phyloP scores from a whole-genome alignment of 257 asterid species.

The Mentha longifolia region DNA sequence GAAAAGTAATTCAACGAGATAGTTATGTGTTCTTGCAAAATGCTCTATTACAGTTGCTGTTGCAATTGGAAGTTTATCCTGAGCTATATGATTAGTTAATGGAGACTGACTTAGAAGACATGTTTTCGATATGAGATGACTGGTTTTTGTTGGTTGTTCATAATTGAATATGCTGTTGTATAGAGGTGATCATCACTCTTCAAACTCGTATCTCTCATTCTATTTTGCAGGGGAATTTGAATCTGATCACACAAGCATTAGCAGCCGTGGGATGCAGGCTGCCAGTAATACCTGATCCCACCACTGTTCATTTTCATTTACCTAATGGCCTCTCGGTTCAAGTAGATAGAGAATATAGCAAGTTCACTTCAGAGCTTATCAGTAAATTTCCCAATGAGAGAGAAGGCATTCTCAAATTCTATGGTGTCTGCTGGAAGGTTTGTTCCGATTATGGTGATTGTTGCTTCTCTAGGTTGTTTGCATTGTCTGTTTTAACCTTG shows the following conservation, averaged over 20 bases:
- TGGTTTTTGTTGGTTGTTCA: background rate
- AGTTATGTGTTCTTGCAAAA: background rate
- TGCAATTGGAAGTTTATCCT: no score
- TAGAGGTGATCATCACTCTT: constrained; percentile 5
- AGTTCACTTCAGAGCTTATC: constrained; percentile 76
- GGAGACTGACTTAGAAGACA: background rate
- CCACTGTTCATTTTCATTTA: constrained; percentile 93
- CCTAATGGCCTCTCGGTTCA: constrained; percentile 83
- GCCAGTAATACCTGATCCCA: constrained; percentile 94
- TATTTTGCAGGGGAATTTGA: constrained; percentile 78
- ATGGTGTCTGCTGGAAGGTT: constrained; percentile 97
- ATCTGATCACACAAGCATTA: constrained; percentile 92
- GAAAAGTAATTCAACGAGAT: constrained; percentile 5
- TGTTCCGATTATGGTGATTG: constrained; percentile 58
- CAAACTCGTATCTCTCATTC: constrained; percentile 8
- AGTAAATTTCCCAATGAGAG: constrained; percentile 87
- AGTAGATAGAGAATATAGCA: constrained; percentile 77
- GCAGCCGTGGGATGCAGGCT: constrained; percentile 93
- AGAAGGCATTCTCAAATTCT: constrained; percentile 84
- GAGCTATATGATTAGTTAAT: no score
- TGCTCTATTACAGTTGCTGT: no score
- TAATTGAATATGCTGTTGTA: background rate
- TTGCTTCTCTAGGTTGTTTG: constrained; percentile 39
- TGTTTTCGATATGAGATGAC: background rate
- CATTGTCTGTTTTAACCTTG: constrained; percentile 32